Conservation (phyloP, 768 basidiomycete species). For the Lentinula raphanica region DNA sequence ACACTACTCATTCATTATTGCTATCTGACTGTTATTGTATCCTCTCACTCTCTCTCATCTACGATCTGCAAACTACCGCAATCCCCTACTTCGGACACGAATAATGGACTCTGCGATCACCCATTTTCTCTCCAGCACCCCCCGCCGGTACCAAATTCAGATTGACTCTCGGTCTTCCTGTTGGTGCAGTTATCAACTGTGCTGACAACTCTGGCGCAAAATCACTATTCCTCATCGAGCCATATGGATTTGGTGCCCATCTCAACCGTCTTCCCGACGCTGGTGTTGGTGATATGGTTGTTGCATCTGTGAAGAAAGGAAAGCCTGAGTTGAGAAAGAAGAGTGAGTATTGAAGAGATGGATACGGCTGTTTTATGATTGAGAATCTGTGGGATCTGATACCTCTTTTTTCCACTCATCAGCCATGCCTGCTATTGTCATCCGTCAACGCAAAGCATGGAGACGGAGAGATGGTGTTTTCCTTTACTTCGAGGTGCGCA, state of each 20-base stretch:
- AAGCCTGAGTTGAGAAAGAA: slow-evolving; percentile 99
- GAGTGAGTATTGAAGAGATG: slow-evolving; percentile 52
- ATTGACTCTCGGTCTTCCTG: slow-evolving; percentile 89
- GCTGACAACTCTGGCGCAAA: slow-evolving; percentile 99
- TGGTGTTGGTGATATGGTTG: slow-evolving; percentile 92
- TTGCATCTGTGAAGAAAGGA: slow-evolving; percentile 98
- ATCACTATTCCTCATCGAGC: slow-evolving; percentile 91
- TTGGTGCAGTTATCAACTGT: slow-evolving; percentile 93
- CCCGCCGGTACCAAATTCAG: slow-evolving; percentile 95
- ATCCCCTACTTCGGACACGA: no score
- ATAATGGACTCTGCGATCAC: background rate
- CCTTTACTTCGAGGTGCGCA: slow-evolving; percentile 89
- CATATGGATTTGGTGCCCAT: slow-evolving; percentile 92
- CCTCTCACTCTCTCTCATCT: background rate
- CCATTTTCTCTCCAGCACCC: slow-evolving; percentile 3
- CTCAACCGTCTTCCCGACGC: slow-evolving; percentile 97
- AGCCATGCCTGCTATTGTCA: slow-evolving; percentile 97
- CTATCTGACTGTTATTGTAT: background rate
- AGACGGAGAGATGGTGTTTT: slow-evolving; percentile 96
- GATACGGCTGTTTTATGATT: slow-evolving; percentile 4
- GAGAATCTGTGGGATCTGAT: slow-evolving; percentile 1
- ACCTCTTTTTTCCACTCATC: slow-evolving; percentile 9
- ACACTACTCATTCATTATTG: background rate
- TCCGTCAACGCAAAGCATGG: slow-evolving; percentile 98
- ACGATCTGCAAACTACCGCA: background rate